Conservation (phyloP, 2,329 filamentous ascomycete genomes). For the Cladophialophora bantiana region DNA sequence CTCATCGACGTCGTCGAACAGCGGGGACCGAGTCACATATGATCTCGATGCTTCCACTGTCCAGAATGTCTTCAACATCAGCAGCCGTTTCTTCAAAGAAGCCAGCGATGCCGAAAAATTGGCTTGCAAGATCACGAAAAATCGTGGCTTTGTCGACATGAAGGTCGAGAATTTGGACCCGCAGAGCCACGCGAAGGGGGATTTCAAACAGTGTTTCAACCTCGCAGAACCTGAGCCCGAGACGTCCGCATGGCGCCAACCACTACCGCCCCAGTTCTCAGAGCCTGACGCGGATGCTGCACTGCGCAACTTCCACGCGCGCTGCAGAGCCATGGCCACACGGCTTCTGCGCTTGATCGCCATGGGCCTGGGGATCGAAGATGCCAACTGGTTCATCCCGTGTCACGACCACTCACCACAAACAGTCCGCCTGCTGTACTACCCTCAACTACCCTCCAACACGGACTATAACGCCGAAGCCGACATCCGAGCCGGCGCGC, state of each 20-base stretch:
- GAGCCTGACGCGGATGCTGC: slow-evolving; percentile 57
- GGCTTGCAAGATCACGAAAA: slow-evolving; percentile 50
- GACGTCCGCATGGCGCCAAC: slow-evolving; percentile 69
- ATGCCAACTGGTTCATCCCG: slow-evolving; percentile 45
- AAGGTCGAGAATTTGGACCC: slow-evolving; percentile 88
- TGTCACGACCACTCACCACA: slow-evolving; percentile 21
- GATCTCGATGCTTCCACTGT: slow-evolving; percentile 21
- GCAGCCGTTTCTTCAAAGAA: slow-evolving; percentile 22
- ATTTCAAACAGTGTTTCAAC: slow-evolving; percentile 96
- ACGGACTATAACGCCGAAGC: slow-evolving; percentile 38
- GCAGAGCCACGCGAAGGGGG: slow-evolving; percentile 77
- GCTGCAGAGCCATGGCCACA: slow-evolving; percentile 75
- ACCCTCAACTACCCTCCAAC: slow-evolving; percentile 18
- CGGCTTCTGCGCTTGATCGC: slow-evolving; percentile 80
- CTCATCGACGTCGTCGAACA: not conserved
- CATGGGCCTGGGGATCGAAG: slow-evolving; percentile 70
- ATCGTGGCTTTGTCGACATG: slow-evolving; percentile 88
- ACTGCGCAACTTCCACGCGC: slow-evolving; percentile 69
- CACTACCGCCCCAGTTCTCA: slow-evolving; percentile 71
- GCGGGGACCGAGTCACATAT: not conserved
- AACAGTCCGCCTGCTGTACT: slow-evolving; percentile 24
- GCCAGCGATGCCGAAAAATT: slow-evolving; percentile 18
- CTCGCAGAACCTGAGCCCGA: slow-evolving; percentile 74
- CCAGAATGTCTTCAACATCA: slow-evolving; percentile 21
- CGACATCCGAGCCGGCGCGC: slow-evolving; percentile 30